Base-by-base conservation (phyloP, 306 rosid genomes). In the Albizia julibrissin region DNA sequence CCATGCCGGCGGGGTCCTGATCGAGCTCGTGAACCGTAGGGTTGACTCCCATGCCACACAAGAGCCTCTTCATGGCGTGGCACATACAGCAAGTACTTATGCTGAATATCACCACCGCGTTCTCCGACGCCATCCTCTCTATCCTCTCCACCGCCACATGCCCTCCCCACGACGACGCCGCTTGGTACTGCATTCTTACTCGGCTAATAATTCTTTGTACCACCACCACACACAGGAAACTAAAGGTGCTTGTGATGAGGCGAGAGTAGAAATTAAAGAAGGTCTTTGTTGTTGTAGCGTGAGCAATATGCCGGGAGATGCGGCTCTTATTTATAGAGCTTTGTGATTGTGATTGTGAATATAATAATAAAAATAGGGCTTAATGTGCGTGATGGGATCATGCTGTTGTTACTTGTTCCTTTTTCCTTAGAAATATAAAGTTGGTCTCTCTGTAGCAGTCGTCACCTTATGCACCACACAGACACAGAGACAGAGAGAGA, bases 51-150 rank as follows among this genome's bases (percentile, higher is more conserved):
- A 95, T 95, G 18, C 99, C 98, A 11, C 99, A 88, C 54, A 95
- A 91, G 8, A 95, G 72, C 87, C 98, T 85, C 90, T 95, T 93
- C 49, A 93, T 88, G 2, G 99, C 99, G 49, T 95, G 99, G 79
- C 99, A 95, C 99, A 95, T 95, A 79, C 99, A 95, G 75, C 99
- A 95, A 47, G 94, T 91, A 78, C 99, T 93, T 50, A 91, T 19
- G 80, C 99, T 93, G 89, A 95, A 95, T 79, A 95, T 89, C 64
- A 93, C 99, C 85, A 95, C 99, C 11, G 99, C 99, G 21, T 84
- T 93, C 88, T 93, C 97, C 1, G 97, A 84, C 2, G 97, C 99
- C 82, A 95, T 66, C 71, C 71, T 66, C 73, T 79, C 91, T 78
- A 95, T 91, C 22, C 95, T 65, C 80, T 93, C 97, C 78, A 93